phyloP scores from a whole-genome alignment of 495 filamentous ascomycete genomes.

The Bryoglossum gracile region DNA sequence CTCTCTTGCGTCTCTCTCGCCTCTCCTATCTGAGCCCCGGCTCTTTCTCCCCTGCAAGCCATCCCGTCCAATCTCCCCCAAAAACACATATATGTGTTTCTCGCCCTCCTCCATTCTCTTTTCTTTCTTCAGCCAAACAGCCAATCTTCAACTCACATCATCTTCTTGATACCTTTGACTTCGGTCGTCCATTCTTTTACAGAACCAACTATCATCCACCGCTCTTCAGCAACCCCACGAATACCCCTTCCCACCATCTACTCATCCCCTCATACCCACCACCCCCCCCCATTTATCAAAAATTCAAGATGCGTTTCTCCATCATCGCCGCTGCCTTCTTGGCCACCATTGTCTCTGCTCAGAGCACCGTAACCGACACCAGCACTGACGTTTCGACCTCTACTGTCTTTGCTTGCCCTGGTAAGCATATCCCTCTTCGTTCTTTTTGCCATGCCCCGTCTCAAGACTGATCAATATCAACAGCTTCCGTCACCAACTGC shows the following conservation, averaged over 20 bases:
- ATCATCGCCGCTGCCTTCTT: slow-evolving; percentile 39
- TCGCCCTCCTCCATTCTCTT: slow-evolving; percentile 28
- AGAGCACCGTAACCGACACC: slow-evolving; percentile 18
- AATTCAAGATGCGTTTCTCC: slow-evolving; percentile 48
- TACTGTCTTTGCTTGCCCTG: slow-evolving; percentile 2
- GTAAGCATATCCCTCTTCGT: too few relatives aligned
- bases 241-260: neutral
- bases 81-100: slow-evolving; percentile 18
- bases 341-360: slow-evolving; percentile 37
- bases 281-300: slow-evolving; percentile 17
- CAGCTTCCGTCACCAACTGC: slow-evolving; percentile 42
- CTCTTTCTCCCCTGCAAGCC: slow-evolving; percentile 1
- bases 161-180: slow-evolving; percentile 39
- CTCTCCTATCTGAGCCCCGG: too few relatives aligned
- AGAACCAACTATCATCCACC: slow-evolving; percentile 31
- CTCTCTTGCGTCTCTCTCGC: too few relatives aligned
- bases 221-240: slow-evolving; percentile 30
- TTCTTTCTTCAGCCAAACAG: slow-evolving; percentile 42
- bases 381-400: neutral
- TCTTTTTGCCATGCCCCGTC: neutral
- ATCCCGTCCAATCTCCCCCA: slow-evolving; percentile 23
- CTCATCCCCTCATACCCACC: too few relatives aligned
- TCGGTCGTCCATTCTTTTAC: slow-evolving; percentile 56
- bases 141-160: slow-evolving; percentile 36
- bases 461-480: neutral